Conservation (phyloP, 176 grass and related monocot species). For the Phoenix roebelenii region DNA sequence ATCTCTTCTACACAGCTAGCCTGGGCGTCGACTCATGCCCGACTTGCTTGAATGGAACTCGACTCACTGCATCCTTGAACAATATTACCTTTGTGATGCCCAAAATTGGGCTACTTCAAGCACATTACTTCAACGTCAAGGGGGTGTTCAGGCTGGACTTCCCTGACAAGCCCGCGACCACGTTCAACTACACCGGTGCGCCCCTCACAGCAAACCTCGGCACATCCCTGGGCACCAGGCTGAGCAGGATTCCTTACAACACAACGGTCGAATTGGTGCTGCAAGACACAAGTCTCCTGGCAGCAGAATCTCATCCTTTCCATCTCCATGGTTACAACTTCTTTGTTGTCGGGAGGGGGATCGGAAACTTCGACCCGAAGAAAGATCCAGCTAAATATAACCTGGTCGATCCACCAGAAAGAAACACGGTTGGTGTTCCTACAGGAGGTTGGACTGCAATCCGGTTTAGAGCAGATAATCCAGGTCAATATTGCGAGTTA, state of each 20-base stretch:
- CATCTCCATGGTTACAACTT: slow-evolving; percentile 64
- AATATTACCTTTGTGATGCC: too few species aligned
- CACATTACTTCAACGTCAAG: too few species aligned
- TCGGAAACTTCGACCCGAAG: slow-evolving; percentile 48
- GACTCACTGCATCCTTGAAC: too few species aligned
- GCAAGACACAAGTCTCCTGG: slow-evolving; percentile 54
- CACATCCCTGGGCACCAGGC: slow-evolving; percentile 33
- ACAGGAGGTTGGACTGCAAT: slow-evolving; percentile 51
- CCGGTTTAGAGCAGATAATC: slow-evolving; percentile 45
- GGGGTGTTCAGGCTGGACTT: too few species aligned
- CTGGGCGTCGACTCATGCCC: too few species aligned
- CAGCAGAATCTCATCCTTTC: slow-evolving; percentile 57
- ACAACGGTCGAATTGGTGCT: slow-evolving; percentile 47
- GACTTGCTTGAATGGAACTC: too few species aligned
- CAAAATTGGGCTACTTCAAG: too few species aligned
- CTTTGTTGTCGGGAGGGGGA: slow-evolving; percentile 46
- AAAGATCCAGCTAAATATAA: slow-evolving; percentile 37
- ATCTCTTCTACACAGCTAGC: too few species aligned
- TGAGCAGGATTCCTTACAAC: slow-evolving; percentile 54
- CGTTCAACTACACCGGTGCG: slow-evolving; percentile 25
- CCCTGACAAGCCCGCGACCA: too few species aligned
- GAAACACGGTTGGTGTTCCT: slow-evolving; percentile 53
- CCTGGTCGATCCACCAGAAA: slow-evolving; percentile 51
- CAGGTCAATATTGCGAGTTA: background rate
- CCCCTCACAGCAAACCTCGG: slow-evolving; percentile 46